These are phyloP conservation scores for Comarum palustre DNA, from an alignment of 306 rosid genomes.

Conservation along the genomic window DNA sequence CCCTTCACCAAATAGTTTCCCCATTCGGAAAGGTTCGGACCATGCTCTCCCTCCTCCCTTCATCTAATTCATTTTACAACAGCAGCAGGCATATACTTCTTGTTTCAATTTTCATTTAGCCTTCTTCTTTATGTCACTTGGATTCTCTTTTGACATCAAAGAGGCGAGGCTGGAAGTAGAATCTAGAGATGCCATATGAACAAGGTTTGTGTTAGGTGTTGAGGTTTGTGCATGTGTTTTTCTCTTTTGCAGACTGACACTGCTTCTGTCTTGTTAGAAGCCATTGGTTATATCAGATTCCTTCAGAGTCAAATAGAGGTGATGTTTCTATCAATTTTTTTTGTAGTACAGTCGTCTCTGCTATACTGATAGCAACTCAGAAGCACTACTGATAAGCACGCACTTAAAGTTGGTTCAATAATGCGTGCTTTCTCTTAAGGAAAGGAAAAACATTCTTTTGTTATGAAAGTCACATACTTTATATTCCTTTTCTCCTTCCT, in stretches of 20 bases:
- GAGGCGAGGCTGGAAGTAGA: conserved; percentile 13
- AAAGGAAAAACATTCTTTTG: conserved; percentile 32
- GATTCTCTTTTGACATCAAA: conserved; percentile 32
- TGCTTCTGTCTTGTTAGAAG: conserved; percentile 86
- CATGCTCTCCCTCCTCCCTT: background rate
- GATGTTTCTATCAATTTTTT: conserved; percentile 31
- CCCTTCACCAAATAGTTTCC: conserved; percentile 84
- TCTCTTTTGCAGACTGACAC: conserved; percentile 98
- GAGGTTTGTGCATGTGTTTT: conserved; percentile 28
- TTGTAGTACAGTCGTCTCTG: background rate
- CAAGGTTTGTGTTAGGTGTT: background rate
- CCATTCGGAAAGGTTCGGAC: conserved; percentile 80
- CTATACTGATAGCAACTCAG: conserved; percentile 27
- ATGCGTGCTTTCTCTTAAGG: conserved; percentile 25
- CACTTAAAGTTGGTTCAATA: conserved; percentile 42
- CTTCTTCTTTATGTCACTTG: background rate
- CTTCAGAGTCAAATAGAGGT: conserved; percentile 90
- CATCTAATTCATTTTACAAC: background rate
- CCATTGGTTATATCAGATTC: conserved; percentile 82
- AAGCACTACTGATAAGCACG: conserved; percentile 40
- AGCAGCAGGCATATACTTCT: background rate
- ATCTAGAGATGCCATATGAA: conserved; percentile 29
- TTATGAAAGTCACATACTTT: conserved; percentile 36
- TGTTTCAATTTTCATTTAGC: background rate
- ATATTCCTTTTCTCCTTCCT: conserved; percentile 18